Percentiles rank a stretch among this genome's conserved stretches.
These are phyloP conservation scores for Geotrichum carabidarum DNA, from an alignment of 1,139 yeast species.

Conservation along the genomic window DNA sequence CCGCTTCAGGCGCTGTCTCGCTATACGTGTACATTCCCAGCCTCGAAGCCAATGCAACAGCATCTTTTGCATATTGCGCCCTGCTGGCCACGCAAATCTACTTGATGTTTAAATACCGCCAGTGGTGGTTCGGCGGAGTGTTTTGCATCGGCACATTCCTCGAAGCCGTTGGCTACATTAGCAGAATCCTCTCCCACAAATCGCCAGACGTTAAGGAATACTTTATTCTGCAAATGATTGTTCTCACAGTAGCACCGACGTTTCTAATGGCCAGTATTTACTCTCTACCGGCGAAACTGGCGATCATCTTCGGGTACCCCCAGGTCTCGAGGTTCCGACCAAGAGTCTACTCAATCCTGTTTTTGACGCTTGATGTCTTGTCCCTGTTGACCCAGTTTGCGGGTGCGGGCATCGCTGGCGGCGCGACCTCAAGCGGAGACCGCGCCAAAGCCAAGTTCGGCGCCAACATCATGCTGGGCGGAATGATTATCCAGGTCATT, in stretches of 20 bases:
- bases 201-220: conserved; percentile 40
- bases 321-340: conserved; percentile 61
- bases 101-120: conserved; percentile 47
- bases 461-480: conserved; percentile 73
- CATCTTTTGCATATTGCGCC: conserved; percentile 46
- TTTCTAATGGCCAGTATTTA: conserved; percentile 87
- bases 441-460: conserved; percentile 47
- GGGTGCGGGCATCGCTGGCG: conserved; percentile 37
- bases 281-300: conserved; percentile 66
- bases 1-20: neutral
- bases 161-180: conserved; percentile 69
- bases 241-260: conserved; percentile 79
- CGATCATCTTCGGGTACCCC: conserved; percentile 59
- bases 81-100: conserved; percentile 41
- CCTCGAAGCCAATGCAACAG: conserved; percentile 49
- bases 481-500: conserved; percentile 71
- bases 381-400: neutral
- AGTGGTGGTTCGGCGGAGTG: conserved; percentile 69
- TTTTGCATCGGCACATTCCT: conserved; percentile 57
- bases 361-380: conserved; percentile 38
- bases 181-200: conserved; percentile 49
- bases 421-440: conserved; percentile 57
- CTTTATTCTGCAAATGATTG: conserved; percentile 61
- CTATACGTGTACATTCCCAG: conserved; percentile 43
- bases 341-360: conserved; percentile 58